These are phyloP conservation scores for Xylaria sp. DNA, from an alignment of 495 filamentous ascomycete genomes.

Conservation along the genomic window DNA sequence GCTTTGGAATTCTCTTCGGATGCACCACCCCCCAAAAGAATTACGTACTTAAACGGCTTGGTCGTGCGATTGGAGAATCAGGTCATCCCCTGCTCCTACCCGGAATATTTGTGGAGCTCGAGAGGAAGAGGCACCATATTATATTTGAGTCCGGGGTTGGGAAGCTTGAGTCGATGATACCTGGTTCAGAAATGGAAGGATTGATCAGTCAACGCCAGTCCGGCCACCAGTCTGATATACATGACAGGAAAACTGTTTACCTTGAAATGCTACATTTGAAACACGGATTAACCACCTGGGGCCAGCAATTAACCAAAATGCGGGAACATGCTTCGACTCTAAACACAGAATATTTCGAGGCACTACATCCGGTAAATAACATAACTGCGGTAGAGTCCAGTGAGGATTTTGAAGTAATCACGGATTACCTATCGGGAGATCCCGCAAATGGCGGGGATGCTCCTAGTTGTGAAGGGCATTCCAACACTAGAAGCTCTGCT, in stretches of 20 bases:
- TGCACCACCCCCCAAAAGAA: slow-evolving; percentile 26
- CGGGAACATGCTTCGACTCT: neutral
- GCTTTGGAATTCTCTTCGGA: slow-evolving; percentile 41
- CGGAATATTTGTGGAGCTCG: slow-evolving; percentile 2
- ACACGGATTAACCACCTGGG: neutral
- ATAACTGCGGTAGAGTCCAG: neutral
- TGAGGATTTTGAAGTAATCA: neutral
- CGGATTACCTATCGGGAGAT: no score
- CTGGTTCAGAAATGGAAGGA: neutral
- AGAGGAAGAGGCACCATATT: neutral
- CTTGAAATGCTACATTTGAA: neutral
- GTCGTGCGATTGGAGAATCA: neutral
- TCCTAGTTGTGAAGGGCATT: neutral
- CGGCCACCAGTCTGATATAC: neutral
- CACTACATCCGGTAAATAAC: neutral
- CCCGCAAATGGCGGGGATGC: neutral
- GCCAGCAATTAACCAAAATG: slow-evolving; percentile 1
- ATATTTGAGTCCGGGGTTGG: neutral
- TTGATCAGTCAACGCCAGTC: neutral
- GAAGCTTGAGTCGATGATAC: neutral
- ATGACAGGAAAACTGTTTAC: neutral
- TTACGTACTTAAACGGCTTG: neutral
- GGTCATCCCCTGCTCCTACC: slow-evolving; percentile 1
- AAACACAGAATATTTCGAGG: neutral
- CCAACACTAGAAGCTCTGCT: neutral